Conservation (phyloP, 1,284 basidiomycete genomes). For the Volvariella surrecta region DNA sequence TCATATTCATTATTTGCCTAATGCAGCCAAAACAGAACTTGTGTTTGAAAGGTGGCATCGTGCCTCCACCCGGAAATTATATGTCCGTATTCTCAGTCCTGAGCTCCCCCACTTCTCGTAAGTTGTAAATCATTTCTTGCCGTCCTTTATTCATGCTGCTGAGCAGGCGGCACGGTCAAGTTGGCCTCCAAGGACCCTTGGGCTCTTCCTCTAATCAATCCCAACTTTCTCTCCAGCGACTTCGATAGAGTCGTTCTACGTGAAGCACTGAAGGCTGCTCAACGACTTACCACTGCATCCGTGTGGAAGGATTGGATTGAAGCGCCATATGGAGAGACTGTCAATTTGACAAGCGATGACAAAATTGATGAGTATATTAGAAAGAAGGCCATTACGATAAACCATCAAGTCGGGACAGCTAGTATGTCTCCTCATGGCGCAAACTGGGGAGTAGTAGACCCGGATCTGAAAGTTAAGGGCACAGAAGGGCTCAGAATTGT, state of each 20-base stretch:
- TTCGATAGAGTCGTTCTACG: slow-evolving; percentile 17
- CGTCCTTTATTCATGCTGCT: neutral
- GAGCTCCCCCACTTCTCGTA: slow-evolving; percentile 26
- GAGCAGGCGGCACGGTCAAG: slow-evolving; percentile 18
- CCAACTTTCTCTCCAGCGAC: slow-evolving; percentile 20
- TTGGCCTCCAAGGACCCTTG: slow-evolving; percentile 23
- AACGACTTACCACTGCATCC: slow-evolving; percentile 12
- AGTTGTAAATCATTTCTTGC: slow-evolving; percentile 5
- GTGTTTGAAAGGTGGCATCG: neutral
- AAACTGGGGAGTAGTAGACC: slow-evolving; percentile 27
- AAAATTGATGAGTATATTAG: slow-evolving; percentile 23
- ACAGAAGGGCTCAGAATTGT: slow-evolving; percentile 27
- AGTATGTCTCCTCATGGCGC: slow-evolving; percentile 19
- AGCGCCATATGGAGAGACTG: slow-evolving; percentile 16
- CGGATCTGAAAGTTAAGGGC: slow-evolving; percentile 31
- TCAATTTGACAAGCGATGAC: slow-evolving; percentile 20
- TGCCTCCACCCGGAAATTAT: slow-evolving; percentile 20
- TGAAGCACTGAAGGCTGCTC: slow-evolving; percentile 11
- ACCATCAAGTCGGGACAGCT: slow-evolving; percentile 26
- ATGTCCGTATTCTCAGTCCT: slow-evolving; percentile 18
- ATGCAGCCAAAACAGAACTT: neutral
- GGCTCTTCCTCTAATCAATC: slow-evolving; percentile 25
- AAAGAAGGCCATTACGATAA: slow-evolving; percentile 23
- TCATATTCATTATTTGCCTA: too few species aligned
- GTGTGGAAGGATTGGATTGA: slow-evolving; percentile 17